Base-by-base conservation (phyloP, 164 flowering plant species). In the Umbellularia californica region DNA sequence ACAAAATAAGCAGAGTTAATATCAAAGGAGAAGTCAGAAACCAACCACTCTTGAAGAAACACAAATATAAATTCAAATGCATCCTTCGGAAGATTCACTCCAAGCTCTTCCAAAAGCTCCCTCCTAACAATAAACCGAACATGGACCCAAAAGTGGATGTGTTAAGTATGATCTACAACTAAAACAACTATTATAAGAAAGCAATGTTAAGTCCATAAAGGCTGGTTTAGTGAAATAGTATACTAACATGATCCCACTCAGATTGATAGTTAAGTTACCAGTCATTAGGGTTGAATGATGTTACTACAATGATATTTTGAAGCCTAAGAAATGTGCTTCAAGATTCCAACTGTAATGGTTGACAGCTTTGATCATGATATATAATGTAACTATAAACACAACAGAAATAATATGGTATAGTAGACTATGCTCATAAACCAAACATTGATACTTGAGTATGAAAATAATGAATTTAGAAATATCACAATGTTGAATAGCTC, bases 81-180 rank as follows among this genome's bases (percentile, higher is more conserved):
- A 89, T 95, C 95, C 79, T 86, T 81, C 27, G 95, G 97, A 68
- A 95, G 95, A 73, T 33, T 77, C 58, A 95, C 71, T 63, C 98
- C 98, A 28, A 95, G 88, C 84, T 95, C 98, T 81, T 95, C 97
- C 28, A 89, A 83, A 84, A 95, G 97, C 84, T 95, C 97, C 85
- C 97, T 89, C 92, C 98, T 95, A 85, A 15, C 83, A 79, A 63
- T 69, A 79, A 12, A 33, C 19, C 1, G n/a, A 67, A 67, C 35
- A 13, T 67, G 5, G 28, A 6, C 19, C 10, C 28, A 24, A 64
- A 22, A 10, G 20, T 17, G 41, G 14, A 28, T 28, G 27, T 13
- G 20, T 24, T 28, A 25, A 28, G 6, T 15, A 66, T 15, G 27
- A 64, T 24, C 47, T 41, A 64, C 67, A 20, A 64, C 13, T 20